A percentile compares a stretch with the other conserved stretches of the same genome.
Conservation (phyloP, 768 basidiomycete species). For the Sutorius australiensis region DNA sequence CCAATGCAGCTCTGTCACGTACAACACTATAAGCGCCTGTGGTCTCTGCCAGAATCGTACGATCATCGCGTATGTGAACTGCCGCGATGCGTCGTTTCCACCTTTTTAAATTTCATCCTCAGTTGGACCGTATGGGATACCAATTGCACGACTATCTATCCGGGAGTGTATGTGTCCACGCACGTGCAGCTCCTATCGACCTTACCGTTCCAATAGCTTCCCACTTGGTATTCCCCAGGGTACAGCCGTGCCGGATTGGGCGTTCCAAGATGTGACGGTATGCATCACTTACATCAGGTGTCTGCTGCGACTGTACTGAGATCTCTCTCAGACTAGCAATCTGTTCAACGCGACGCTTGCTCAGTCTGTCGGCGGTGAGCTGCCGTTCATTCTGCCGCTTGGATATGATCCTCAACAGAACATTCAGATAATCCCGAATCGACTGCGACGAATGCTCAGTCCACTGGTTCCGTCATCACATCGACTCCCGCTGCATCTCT, state of each 20-base stretch:
- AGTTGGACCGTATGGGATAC: conserved; percentile 53
- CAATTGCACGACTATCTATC: conserved; percentile 43
- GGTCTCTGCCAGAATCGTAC: conserved; percentile 49
- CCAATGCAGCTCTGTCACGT: conserved; percentile 54
- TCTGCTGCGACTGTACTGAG: conserved; percentile 5
- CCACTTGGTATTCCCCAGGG: conserved; percentile 45
- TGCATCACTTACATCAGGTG: conserved; percentile 9
- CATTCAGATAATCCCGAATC: conserved; percentile 42
- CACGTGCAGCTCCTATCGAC: not conserved
- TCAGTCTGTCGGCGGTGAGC: conserved; percentile 27
- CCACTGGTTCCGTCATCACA: conserved; percentile 16
- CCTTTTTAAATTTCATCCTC: conserved; percentile 1
- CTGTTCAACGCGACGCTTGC: conserved; percentile 41
- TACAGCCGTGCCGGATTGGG: conserved; percentile 57
- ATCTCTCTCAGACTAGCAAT: conserved; percentile 29
- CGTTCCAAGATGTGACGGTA: conserved; percentile 52
- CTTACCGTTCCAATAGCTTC: conserved; percentile 34
- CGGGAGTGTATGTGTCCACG: conserved; percentile 18
- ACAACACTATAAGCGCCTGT: conserved; percentile 55
- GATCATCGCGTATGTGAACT: conserved; percentile 32
- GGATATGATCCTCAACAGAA: not conserved
- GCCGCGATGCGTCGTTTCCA: not conserved
- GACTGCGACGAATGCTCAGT: conserved; percentile 33
- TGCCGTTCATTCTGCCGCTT: not conserved
- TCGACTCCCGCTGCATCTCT: conserved; percentile 17